Evolutionary conservation across 345 rosid genomes (phyloP).

Genomic region (Salix purpurea): DNA sequence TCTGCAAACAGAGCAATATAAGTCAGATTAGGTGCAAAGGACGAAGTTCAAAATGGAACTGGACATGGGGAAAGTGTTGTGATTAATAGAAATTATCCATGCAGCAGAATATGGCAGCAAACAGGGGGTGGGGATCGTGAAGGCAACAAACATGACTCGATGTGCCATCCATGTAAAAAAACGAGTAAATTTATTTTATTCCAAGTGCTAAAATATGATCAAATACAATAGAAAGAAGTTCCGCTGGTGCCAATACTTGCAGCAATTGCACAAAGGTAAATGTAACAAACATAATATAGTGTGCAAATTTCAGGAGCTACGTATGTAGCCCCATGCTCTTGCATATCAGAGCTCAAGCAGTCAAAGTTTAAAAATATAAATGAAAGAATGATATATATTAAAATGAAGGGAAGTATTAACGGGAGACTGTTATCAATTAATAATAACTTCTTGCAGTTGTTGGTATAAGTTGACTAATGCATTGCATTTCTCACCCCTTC

Average conservation of each 20-base stretch:
- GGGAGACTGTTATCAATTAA: neutral
- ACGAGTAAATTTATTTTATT: neutral
- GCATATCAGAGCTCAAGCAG: neutral
- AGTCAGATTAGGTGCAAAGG: neutral
- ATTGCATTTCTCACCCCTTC: neutral
- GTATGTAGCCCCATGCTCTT: neutral
- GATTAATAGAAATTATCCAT: neutral
- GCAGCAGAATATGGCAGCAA: neutral
- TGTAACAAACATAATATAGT: neutral
- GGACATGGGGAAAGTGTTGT: neutral
- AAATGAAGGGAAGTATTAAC: neutral
- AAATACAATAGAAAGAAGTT: neutral
- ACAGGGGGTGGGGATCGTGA: neutral
- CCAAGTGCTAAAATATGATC: neutral
- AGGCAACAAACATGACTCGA: neutral
- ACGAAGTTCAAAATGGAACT: neutral
- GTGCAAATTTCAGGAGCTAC: no score
- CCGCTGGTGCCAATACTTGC: neutral
- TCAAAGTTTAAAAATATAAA: neutral
- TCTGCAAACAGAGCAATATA: constrained; percentile 32
- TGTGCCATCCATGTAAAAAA: neutral
- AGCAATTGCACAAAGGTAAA: neutral
- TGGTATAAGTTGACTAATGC: neutral
- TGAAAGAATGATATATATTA: neutral
- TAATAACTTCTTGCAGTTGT: neutral